These are phyloP conservation scores for Haberlea rhodopensis DNA, from an alignment of 257 asterid species.

Conservation along the genomic window DNA sequence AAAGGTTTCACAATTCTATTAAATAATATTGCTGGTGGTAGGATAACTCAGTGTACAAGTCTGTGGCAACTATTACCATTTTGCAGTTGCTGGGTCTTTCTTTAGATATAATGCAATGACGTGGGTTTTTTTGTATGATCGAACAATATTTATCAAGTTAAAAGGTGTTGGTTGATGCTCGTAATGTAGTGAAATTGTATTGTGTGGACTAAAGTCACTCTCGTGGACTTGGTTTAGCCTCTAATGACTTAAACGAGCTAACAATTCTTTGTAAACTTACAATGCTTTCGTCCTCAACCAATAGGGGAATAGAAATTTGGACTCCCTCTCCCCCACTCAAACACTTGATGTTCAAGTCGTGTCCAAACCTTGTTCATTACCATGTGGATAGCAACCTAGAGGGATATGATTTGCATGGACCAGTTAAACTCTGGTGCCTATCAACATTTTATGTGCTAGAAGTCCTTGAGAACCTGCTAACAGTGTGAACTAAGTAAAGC, in stretches of 20 bases:
- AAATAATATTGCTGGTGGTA: neutral
- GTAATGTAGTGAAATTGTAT: neutral
- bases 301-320: no score
- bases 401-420: neutral
- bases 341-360: neutral
- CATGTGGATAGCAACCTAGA: neutral
- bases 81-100: neutral
- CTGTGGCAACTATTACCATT: no score
- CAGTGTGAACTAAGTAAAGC: neutral
- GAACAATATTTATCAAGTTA: neutral
- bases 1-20: neutral
- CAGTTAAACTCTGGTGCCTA: neutral
- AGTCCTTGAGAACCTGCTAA: neutral
- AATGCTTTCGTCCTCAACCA: neutral
- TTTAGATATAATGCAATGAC: neutral
- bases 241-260: neutral
- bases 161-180: neutral
- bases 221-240: neutral
- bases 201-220: neutral
- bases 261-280: neutral
- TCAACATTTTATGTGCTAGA: neutral
- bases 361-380: neutral
- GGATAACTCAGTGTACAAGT: neutral
- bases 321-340: neutral
- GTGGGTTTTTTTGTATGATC: neutral